Evolutionary conservation across 176 grass and related monocot genomes (phyloP), one percentile per base, ranked within the genome.

Genomic region (Rhynchospora tenuis): DNA sequence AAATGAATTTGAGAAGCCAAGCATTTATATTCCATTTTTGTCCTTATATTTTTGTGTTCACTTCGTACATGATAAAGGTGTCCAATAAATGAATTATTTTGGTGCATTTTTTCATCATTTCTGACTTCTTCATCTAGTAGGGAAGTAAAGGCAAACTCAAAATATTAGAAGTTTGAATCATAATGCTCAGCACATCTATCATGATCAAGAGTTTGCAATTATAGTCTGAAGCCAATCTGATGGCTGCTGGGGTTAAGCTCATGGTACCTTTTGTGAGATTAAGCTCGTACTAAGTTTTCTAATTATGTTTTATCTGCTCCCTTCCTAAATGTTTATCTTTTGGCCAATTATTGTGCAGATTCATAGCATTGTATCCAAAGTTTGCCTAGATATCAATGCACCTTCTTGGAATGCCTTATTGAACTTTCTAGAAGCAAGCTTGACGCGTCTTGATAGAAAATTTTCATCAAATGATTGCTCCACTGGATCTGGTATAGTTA

Each of bases 361-460:
- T 84, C 79, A 94, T 84, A 87, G 86, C 79, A 87, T 88, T 48
- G 87, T 85, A 59, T 93, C 81, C 86, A 98, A 89, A 80, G 88
- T 91, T 59, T 86, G 83, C 78, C 81, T 84, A 67, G 95, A 91
- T 66, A 90, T 94, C 10, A 79, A 90, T 69, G 84, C 77, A 66
- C 78, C 94, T 85, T 87, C 87, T 79, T 87, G 84, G 79, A 85
- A 81, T 71, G 52, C 78, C 45, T 45, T 98, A 83, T 66, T 94
- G 59, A 98, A 85, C 70, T 94, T 98, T 83, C 85, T 98, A 87
- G 77, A 94, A 85, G 86, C 12, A 42, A 79, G 88, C 88, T 62
- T 94, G 64, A 83, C 89, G 54, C 76, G 59, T 29, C 84, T 81
- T 31, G 17, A 86, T 78, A 88, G 83, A 51, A 85, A 81, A 80